These are phyloP conservation scores for Stephania yunnanensis DNA, from an alignment of 164 flowering plant species.

Conservation along the genomic window DNA sequence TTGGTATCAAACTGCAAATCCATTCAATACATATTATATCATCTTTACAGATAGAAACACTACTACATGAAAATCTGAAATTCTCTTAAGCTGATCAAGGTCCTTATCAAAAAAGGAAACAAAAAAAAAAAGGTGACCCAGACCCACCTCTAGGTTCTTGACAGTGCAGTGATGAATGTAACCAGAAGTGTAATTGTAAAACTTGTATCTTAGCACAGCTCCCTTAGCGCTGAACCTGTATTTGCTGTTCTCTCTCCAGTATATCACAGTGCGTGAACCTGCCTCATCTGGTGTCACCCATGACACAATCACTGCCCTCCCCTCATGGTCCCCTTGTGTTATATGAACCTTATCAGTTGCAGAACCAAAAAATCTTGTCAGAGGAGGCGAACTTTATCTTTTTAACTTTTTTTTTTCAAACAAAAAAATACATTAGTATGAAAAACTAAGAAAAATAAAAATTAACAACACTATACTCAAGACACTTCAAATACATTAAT, in stretches of 20 bases:
- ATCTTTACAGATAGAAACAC: background rate
- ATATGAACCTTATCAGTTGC: constrained; percentile 52
- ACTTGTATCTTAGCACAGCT: constrained; percentile 37
- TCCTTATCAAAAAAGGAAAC: background rate
- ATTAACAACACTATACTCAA: too few relatives aligned
- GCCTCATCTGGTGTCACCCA: constrained; percentile 65
- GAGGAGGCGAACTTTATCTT: too few relatives aligned
- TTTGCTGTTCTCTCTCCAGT: constrained; percentile 39
- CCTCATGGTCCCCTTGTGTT: constrained; percentile 74
- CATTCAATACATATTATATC: background rate
- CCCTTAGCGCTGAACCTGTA: constrained; percentile 29
- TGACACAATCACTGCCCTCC: constrained; percentile 66
- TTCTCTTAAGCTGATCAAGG: background rate
- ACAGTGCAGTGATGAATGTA: constrained; percentile 72
- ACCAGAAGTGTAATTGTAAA: constrained; percentile 64
- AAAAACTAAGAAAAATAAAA: too few relatives aligned
- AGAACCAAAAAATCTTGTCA: too few relatives aligned
- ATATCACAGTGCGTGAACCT: constrained; percentile 42
- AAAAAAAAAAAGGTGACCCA: constrained; percentile 13
- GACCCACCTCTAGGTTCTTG: constrained; percentile 44
- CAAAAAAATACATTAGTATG: too few relatives aligned
- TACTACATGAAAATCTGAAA: background rate
- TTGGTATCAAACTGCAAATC: constrained; percentile 40
- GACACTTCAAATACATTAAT: too few relatives aligned
- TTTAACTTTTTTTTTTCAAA: too few relatives aligned